Evolutionary conservation across 129 eudicot species (phyloP).

Genomic region (Cynara cardunculus): DNA sequence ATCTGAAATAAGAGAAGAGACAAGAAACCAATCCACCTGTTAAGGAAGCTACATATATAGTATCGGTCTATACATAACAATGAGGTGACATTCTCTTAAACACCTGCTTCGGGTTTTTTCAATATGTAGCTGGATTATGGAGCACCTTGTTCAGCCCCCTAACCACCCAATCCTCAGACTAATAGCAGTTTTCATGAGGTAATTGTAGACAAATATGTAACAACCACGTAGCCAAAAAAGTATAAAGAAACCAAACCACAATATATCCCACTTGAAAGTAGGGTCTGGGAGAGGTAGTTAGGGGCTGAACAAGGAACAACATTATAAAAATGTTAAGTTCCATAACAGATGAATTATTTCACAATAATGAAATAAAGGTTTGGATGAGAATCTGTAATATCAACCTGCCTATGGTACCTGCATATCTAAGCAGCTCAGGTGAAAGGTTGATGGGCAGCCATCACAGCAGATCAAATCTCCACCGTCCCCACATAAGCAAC

Average conservation of each 20-base stretch:
- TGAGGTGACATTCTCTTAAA: not conserved
- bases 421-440: slow-evolving; percentile 79
- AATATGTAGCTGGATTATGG: not conserved
- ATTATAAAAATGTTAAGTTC: not conserved
- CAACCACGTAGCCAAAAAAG: not conserved
- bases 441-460: slow-evolving; percentile 94
- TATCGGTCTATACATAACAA: slow-evolving; percentile 3
- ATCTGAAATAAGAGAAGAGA: slow-evolving; percentile 45
- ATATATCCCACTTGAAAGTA: not conserved
- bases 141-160: not conserved
- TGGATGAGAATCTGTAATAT: not conserved
- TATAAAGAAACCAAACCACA: not conserved
- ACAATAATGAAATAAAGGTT: not conserved
- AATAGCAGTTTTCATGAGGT: too few species aligned
- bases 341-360: not conserved
- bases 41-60: slow-evolving; percentile 1
- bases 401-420: slow-evolving; percentile 39
- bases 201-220: not conserved
- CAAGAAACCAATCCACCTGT: slow-evolving; percentile 14
- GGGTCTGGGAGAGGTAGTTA: not conserved
- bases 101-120: not conserved
- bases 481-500: slow-evolving; percentile 92
- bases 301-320: not conserved
- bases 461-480: slow-evolving; percentile 96
- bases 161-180: not conserved